Base-by-base conservation (phyloP, 2,329 filamentous ascomycete species). In the Beauveria sp. region DNA sequence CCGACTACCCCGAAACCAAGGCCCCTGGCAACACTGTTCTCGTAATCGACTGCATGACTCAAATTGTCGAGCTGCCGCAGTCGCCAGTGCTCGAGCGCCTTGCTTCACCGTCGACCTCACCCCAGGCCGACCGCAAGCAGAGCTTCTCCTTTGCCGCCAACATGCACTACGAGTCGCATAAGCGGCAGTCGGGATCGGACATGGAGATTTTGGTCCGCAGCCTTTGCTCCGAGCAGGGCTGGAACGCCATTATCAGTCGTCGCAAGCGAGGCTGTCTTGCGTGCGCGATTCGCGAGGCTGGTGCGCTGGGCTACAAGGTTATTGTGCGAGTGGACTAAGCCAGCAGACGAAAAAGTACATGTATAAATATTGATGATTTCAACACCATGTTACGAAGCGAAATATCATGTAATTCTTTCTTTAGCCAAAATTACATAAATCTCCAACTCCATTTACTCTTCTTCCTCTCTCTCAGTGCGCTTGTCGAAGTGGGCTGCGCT, bases 241-340 rank as follows among this genome's bases (percentile, higher is more conserved):
- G 86, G 79, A 88, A 91, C 70, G 89, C 89, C 24, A 70, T 92
- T 20, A 79, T 92, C 64, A 89, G 86, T 63, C 79, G 87, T 56
- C 78, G 80, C 44, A 82, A 84, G 65, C 79, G 88, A 63, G 88
- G 87, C 0, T 93, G 90, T 69, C 72, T 92, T 41, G 82, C 83
- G 3, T 93, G 90, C 72, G 88, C 87, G 46, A 83, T 93, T 48
- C 80, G 90, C 20, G 89, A 93, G 75, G 89, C 88, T 0, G 84
- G 85, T 5, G 89, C 86, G 3, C 70, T 91, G 62, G 86, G 84
- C 2, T 86, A 90, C 77, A 83, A 82, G 66, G 81, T 91, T 28
- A 80, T 91, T n/a, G 80, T 86, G 30, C 75, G 84, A 56, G 80
- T 86, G 26, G 81, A 83, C 58, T 84, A 68, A 66, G 28, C 28